phyloP scores from a whole-genome alignment of 768 basidiomycete genomes.

The Gelatoporia subvermispora region DNA sequence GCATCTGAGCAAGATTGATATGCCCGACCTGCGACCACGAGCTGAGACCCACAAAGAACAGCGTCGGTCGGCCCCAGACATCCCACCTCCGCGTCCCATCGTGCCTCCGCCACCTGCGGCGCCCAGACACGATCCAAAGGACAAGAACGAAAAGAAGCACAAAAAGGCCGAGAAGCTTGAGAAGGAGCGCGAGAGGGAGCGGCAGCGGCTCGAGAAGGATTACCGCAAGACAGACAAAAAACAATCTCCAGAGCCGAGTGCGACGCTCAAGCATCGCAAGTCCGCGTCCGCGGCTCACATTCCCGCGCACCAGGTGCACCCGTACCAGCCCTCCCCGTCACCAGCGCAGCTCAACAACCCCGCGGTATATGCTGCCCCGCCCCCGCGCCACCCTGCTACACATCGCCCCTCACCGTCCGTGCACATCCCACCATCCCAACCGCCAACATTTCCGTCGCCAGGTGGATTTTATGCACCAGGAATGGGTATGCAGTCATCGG shows the following conservation, averaged over 20 bases:
- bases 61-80: slow-evolving; percentile 9
- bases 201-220: too few relatives aligned
- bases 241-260: background rate
- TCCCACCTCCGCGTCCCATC: background rate
- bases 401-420: too few relatives aligned
- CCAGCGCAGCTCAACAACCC: slow-evolving; percentile 40
- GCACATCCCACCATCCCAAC: too few relatives aligned
- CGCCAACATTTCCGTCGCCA: too few relatives aligned
- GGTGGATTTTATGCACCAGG: too few relatives aligned
- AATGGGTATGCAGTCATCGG: too few relatives aligned
- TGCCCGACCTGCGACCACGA: slow-evolving; percentile 75
- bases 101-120: background rate
- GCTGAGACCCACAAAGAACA: slow-evolving; percentile 15
- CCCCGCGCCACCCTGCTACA: slow-evolving; percentile 13
- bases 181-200: slow-evolving; percentile 32
- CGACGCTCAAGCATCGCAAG: slow-evolving; percentile 7
- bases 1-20: slow-evolving; percentile 81
- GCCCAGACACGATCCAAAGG: background rate
- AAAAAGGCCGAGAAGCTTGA: slow-evolving; percentile 26
- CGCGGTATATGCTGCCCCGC: slow-evolving; percentile 32
- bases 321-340: slow-evolving; percentile 36
- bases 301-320: slow-evolving; percentile 30
- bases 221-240: too few relatives aligned
- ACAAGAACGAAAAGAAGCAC: slow-evolving; percentile 6
- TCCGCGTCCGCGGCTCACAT: slow-evolving; percentile 16